Conservation (phyloP, 345 rosid species). For the Triadica sebifera region DNA sequence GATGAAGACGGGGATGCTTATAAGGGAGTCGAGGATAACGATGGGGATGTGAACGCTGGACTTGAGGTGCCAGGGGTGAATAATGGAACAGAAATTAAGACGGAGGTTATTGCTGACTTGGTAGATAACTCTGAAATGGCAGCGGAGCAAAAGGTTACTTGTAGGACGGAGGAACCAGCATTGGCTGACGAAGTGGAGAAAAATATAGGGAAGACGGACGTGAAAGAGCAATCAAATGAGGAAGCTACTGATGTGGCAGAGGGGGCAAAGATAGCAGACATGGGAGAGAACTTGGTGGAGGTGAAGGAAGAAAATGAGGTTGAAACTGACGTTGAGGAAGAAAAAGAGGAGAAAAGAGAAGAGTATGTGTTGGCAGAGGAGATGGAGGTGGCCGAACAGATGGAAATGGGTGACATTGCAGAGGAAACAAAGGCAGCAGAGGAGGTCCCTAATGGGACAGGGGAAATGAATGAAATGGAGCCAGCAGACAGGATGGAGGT, state of each 20-base stretch:
- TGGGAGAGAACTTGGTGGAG: slow-evolving; percentile 20
- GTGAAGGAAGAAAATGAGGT: slow-evolving; percentile 22
- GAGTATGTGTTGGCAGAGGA: neutral
- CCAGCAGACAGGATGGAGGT: slow-evolving; percentile 34
- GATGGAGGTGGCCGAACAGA: neutral
- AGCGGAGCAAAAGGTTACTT: neutral
- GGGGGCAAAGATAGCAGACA: slow-evolving; percentile 29
- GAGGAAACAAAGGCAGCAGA: slow-evolving; percentile 4
- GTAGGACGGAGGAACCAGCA: neutral
- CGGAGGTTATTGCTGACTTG: slow-evolving; percentile 4
- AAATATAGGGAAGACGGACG: neutral
- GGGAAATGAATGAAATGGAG: slow-evolving; percentile 20
- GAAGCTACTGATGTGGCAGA: neutral
- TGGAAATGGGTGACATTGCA: neutral
- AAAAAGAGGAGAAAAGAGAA: neutral
- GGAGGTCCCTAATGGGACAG: slow-evolving; percentile 22
- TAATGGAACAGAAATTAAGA: neutral
- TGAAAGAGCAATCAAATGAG: neutral
- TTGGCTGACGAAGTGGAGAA: neutral
- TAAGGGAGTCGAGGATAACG: slow-evolving; percentile 8
- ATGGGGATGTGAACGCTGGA: slow-evolving; percentile 17
- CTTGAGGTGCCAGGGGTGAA: neutral
- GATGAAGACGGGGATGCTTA: slow-evolving; percentile 11
- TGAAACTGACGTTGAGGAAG: slow-evolving; percentile 10
- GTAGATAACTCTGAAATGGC: slow-evolving; percentile 29